Conservation (phyloP, 176 grass and related monocot species). For the Hordeum marinum region DNA sequence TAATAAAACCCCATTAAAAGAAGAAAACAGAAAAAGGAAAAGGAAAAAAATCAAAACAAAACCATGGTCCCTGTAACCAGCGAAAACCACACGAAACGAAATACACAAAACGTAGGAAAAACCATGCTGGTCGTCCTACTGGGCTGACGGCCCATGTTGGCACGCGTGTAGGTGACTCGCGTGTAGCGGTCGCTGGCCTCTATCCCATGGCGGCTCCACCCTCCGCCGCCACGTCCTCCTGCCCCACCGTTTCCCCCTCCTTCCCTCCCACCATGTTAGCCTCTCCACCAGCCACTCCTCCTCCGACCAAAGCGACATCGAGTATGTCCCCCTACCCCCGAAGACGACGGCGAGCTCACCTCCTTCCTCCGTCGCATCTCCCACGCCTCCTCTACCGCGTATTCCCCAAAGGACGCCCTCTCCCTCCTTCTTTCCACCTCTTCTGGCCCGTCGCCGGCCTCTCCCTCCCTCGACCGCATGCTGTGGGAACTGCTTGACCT, state of each 20-base stretch:
- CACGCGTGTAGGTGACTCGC: too few relatives aligned
- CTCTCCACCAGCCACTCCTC: not conserved
- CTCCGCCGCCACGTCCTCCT: conserved; percentile 4
- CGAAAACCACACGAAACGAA: too few relatives aligned
- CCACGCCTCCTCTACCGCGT: too few relatives aligned
- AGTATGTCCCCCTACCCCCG: conserved; percentile 8
- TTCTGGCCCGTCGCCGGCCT: not conserved
- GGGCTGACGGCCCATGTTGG: too few relatives aligned
- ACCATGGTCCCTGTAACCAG: too few relatives aligned
- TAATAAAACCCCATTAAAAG: too few relatives aligned
- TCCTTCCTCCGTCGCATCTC: conserved; percentile 52
- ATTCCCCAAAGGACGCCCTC: conserved; percentile 50
- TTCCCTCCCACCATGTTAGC: not conserved
- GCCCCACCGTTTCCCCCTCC: not conserved
- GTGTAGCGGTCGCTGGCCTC: not conserved
- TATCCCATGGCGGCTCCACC: conserved; percentile 26
- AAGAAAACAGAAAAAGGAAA: too few relatives aligned
- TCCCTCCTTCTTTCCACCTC: conserved; percentile 39
- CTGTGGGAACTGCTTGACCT: conserved; percentile 72
- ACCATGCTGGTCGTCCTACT: too few relatives aligned
- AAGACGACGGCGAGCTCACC: conserved; percentile 42
- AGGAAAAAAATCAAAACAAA: too few relatives aligned
- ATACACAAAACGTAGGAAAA: too few relatives aligned
- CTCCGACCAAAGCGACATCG: conserved; percentile 57
- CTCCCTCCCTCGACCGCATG: conserved; percentile 34